Conservation (phyloP, 305 asterid genomes). For the Striga hermonthica region DNA sequence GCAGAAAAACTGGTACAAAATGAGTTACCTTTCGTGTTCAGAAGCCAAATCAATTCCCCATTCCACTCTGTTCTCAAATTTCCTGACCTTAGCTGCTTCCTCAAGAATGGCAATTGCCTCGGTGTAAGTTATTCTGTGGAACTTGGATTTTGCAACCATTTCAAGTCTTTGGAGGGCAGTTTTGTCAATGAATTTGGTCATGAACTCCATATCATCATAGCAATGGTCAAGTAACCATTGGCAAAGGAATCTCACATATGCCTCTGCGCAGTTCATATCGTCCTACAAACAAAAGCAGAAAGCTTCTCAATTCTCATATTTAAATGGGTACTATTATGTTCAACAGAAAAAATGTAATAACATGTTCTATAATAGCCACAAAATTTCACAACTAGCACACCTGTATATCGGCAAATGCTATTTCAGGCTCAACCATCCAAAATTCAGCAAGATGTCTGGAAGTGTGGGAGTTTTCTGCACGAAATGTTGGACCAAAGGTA, state of each 20-base stretch:
- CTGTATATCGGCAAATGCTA: conserved; percentile 88
- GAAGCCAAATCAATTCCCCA: conserved; percentile 98
- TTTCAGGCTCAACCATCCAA: conserved; percentile 99
- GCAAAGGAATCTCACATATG: conserved; percentile 80
- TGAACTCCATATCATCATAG: conserved; percentile 87
- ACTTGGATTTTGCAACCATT: conserved; percentile 76
- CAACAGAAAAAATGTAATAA: background rate
- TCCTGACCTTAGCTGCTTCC: conserved; percentile 67
- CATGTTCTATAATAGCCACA: background rate
- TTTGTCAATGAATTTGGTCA: conserved; percentile 58
- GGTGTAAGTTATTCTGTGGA: conserved; percentile 69
- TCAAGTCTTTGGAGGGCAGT: conserved; percentile 67
- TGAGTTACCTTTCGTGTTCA: conserved; percentile 78
- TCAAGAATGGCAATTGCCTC: conserved; percentile 78
- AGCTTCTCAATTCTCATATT: conserved; percentile 2
- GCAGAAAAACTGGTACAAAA: background rate
- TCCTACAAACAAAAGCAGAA: conserved; percentile 42
- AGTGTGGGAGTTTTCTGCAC: conserved; percentile 94
- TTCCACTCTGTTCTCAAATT: conserved; percentile 83
- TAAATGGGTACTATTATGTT: background rate
- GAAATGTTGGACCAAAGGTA: conserved; percentile 69
- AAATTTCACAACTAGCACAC: conserved; percentile 34
- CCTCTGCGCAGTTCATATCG: conserved; percentile 98
- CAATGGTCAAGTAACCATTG: conserved; percentile 92
- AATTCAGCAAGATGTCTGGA: conserved; percentile 92